phyloP scores from a whole-genome alignment of 257 asterid species.

The Solanum stenotomum region DNA sequence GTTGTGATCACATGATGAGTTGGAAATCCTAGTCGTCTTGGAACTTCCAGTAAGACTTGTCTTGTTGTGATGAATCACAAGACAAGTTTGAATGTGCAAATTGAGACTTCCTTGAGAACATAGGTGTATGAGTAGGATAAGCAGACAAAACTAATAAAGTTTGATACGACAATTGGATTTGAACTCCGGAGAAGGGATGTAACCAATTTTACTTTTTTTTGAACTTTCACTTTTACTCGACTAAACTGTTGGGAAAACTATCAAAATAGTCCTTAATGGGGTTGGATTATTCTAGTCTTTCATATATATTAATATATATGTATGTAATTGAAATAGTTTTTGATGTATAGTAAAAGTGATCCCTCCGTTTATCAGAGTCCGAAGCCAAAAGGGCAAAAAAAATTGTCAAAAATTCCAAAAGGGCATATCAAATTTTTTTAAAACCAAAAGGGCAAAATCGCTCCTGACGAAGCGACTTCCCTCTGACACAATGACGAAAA shows the following conservation, averaged over 20 bases:
- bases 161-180: background rate
- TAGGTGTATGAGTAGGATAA: background rate
- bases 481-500: no score
- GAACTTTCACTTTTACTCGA: background rate
- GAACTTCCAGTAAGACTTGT: background rate
- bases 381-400: no score
- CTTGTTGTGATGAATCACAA: background rate
- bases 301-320: no score
- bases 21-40: background rate
- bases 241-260: background rate
- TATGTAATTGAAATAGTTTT: no score
- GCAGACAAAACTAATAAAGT: background rate
- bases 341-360: background rate
- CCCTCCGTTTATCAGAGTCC: no score
- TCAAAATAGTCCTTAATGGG: background rate
- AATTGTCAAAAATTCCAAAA: no score
- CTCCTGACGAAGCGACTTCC: no score
- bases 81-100: background rate
- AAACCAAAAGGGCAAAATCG: no score
- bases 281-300: no score
- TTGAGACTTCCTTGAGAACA: background rate
- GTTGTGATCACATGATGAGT: constrained; percentile 15
- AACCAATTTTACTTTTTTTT: background rate
- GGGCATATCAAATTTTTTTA: no score
- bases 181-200: background rate